Conservation (phyloP, 1,284 basidiomycete species). For the Somion occarium region DNA sequence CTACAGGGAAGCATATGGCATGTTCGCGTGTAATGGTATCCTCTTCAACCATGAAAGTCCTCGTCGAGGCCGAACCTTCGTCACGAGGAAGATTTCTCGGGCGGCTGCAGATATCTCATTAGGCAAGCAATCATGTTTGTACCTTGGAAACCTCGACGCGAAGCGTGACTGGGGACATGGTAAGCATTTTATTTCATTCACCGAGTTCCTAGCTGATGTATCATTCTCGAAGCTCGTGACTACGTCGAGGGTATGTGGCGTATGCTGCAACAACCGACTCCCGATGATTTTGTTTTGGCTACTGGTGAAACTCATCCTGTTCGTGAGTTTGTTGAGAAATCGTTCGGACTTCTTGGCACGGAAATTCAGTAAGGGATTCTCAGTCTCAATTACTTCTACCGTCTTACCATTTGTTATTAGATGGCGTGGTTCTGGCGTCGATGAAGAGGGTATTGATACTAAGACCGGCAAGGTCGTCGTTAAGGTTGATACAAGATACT, state of each 20-base stretch:
- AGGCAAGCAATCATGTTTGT: conserved; percentile 82
- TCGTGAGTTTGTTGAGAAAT: conserved; percentile 83
- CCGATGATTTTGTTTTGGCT: conserved; percentile 89
- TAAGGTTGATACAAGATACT: conserved; percentile 76
- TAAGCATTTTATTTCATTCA: conserved; percentile 29
- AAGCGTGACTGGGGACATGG: conserved; percentile 94
- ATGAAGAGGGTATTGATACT: conserved; percentile 70
- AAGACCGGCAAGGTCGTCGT: conserved; percentile 69
- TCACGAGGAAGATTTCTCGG: conserved; percentile 88
- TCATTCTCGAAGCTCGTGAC: conserved; percentile 55
- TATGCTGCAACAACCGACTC: conserved; percentile 79
- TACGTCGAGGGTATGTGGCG: conserved; percentile 95
- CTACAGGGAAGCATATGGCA: conserved; percentile 88
- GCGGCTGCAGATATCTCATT: conserved; percentile 86
- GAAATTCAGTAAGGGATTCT: conserved; percentile 49
- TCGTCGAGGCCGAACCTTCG: conserved; percentile 85
- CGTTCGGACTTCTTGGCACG: conserved; percentile 68
- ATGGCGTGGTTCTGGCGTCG: conserved; percentile 72
- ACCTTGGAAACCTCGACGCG: conserved; percentile 88
- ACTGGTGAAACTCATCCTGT: conserved; percentile 91
- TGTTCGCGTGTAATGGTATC: conserved; percentile 90
- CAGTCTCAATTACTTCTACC: conserved; percentile 6
- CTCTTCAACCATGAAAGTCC: conserved; percentile 95
- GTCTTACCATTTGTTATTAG: conserved; percentile 30
- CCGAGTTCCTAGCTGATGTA: not conserved